Evolutionary conservation across 345 rosid species (phyloP), one percentile per base, ranked within the genome.

Genomic region (Dovyalis caffra): DNA sequence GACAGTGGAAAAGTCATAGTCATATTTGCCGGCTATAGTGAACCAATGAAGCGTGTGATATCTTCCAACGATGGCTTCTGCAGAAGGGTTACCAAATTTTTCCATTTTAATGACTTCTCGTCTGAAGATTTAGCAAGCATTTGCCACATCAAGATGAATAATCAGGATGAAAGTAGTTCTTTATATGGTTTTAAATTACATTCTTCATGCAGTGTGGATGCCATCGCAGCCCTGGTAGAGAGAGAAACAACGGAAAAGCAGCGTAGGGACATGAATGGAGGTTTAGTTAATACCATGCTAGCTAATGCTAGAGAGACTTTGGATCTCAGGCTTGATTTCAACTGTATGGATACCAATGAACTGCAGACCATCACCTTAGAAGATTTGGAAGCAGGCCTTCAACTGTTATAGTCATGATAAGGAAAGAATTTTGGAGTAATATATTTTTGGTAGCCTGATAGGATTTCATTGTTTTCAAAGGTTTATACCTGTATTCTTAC

Each of bases 11-110:
- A 86, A 67, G 80, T 96, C 25, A 88, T 93, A 25, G 98, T 96
- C 74, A 96, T 96, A 87, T 96, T 93, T 26, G 98, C 98, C 0
- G 97, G 99, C 21, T 96, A 96, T 77, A 87, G 92, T 15, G 98
- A 96, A 79, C 99, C 98, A 64, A 96, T 96, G 99, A 88, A 90
- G 83, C 95, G 97, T 16, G 97, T 96, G 72, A 96, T 96, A 3
- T 80, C 91, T 60, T 93, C 98, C 2, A 93, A 93, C 21, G 98
- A 96, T 80, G 99, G 99, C 68, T 96, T 96, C 83, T 88, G 94
- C 75, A 86, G 98, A 82, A 93, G 99, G 83, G 99, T 96, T 43
- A 93, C 98, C 18, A 96, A 92, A 80, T 90, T 93, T 82, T 96
- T 96, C 81, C 78, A 84, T 64, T 96, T 96, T 49, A 81, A 87